Conservation (phyloP, 495 filamentous ascomycete species). For the Daldinia concentrica region DNA sequence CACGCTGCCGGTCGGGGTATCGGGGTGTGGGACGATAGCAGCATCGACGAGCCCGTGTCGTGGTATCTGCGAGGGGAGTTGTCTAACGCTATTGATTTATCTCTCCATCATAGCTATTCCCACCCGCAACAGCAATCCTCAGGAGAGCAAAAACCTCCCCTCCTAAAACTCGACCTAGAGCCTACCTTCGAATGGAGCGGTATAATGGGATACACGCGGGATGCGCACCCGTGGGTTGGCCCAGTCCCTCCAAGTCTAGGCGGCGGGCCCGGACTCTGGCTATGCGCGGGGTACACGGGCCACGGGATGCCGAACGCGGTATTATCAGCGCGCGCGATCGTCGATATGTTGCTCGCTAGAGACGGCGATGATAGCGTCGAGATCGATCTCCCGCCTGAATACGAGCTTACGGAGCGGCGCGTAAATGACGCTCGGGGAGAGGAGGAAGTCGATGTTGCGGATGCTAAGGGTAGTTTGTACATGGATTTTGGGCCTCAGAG, state of each 20-base stretch:
- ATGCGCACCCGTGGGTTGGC: conserved; percentile 75
- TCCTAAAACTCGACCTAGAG: conserved; percentile 53
- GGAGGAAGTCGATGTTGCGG: conserved; percentile 33
- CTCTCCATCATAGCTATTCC: conserved; percentile 12
- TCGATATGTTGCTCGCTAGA: conserved; percentile 65
- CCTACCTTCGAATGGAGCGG: conserved; percentile 79
- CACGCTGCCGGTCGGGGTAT: conserved; percentile 60
- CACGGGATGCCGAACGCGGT: conserved; percentile 86
- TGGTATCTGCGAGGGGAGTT: conserved; percentile 60
- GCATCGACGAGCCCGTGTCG: conserved; percentile 62
- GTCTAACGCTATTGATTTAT: conserved; percentile 45
- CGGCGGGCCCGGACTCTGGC: conserved; percentile 32
- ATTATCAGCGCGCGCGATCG: conserved; percentile 72
- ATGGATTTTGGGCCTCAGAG: conserved; percentile 22
- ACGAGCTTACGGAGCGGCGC: conserved; percentile 57
- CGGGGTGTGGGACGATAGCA: conserved; percentile 65
- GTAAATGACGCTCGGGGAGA: conserved; percentile 40
- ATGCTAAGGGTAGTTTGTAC: conserved; percentile 39
- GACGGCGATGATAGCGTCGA: conserved; percentile 29
- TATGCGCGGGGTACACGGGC: conserved; percentile 72
- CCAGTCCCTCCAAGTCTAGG: conserved; percentile 58
- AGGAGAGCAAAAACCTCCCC: background rate
- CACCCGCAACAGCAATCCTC: too few species aligned
- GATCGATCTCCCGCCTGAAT: conserved; percentile 54
- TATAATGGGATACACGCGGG: conserved; percentile 80